Evolutionary conservation across 2,329 filamentous ascomycete species (phyloP), one percentile per base, ranked within the genome.

Genomic region (Ophiostoma ulmi): DNA sequence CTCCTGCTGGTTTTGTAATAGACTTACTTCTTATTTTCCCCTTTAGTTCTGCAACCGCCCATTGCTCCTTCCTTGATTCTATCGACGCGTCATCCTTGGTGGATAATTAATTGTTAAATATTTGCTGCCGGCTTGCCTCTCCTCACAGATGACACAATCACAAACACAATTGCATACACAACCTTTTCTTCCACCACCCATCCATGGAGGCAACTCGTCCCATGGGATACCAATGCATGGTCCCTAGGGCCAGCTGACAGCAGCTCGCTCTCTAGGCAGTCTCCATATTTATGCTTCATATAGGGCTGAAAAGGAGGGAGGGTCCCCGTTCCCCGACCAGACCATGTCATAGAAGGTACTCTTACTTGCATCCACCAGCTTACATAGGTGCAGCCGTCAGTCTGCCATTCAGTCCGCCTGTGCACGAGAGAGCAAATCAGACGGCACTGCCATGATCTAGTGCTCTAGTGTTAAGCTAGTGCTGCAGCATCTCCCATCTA

Each of bases 221-320:
- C 13, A 4, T 58, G 22, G 52, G 52, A 3, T 10, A 10, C 10
- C 26, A 22, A 58, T 58, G 52, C 10, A 58, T 58, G 52, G 52
- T 38, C n/a, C 44, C 67, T 39, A 13, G 36, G 38, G 65, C 65
- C 22, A 38, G 38, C 38, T 31, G 38, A 38, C 63, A 65, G 63
- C 61, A 65, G 7, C 63, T 0, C 36, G 17, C 31, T n/a, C 63
- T 13, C 6, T 13, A n/a, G 8, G 36, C 35, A 20, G 36, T 38
- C 63, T 65, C 63, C 69, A 48, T 14, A 55, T 68, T 48, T 63
- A 38, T 48, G 36, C 13, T 74, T 74, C 8, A n/a, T 55, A 58
- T 76, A 77, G 76, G 76, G 76, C 75, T 76, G 75, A 75, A 74
- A 73, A 70, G 74, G 75, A 72, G 70, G 72, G 72, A 48, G 20